Percentiles rank a stretch among this genome's conserved stretches.
Evolutionary conservation across 2,329 filamentous ascomycete genomes (phyloP).

Genomic region (Pseudocercospora pini-densiflorae): DNA sequence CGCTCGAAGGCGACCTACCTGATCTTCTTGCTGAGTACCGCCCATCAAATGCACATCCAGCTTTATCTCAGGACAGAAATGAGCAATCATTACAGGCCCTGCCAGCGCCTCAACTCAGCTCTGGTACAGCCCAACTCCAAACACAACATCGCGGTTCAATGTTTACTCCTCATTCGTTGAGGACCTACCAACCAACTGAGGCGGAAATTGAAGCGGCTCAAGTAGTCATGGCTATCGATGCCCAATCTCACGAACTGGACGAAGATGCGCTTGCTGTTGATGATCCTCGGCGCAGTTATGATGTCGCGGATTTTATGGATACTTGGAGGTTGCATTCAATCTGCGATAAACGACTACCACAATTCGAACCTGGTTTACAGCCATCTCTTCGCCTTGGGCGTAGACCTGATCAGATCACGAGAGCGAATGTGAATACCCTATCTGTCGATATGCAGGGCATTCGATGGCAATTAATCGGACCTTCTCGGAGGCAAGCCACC

Average conservation of each 20-base stretch:
- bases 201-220: slow-evolving; percentile 2
- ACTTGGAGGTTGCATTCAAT: slow-evolving; percentile 34
- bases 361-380: slow-evolving; percentile 28
- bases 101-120: background rate
- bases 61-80: background rate
- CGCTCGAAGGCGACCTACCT: slow-evolving; percentile 25
- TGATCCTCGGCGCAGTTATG: slow-evolving; percentile 35
- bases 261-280: slow-evolving; percentile 36
- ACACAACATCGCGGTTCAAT: background rate
- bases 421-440: slow-evolving; percentile 22
- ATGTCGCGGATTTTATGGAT: slow-evolving; percentile 39
- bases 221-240: background rate
- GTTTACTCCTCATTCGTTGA: background rate
- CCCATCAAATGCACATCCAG: background rate
- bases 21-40: slow-evolving; percentile 23
- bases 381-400: slow-evolving; percentile 24
- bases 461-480: slow-evolving; percentile 39
- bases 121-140: background rate
- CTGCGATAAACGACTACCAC: slow-evolving; percentile 25
- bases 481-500: slow-evolving; percentile 34
- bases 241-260: slow-evolving; percentile 20
- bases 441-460: slow-evolving; percentile 43
- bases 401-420: slow-evolving; percentile 24
- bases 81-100: background rate
- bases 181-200: background rate